Conservation (phyloP, 306 rosid genomes). For the Prunus dulcis region DNA sequence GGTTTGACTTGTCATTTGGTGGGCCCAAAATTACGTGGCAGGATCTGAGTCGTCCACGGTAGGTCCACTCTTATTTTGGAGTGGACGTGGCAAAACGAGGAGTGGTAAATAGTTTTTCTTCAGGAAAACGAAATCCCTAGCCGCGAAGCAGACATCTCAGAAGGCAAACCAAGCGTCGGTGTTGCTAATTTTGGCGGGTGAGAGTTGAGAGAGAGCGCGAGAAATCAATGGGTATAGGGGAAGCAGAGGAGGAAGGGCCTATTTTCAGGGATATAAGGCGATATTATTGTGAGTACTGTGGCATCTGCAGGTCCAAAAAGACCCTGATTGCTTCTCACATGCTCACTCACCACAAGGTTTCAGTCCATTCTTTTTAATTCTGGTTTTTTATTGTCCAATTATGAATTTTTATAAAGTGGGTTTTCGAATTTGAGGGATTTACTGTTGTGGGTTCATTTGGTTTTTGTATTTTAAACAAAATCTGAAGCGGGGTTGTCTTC, state of each 20-base stretch:
- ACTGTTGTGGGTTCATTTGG: not conserved
- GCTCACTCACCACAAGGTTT: conserved; percentile 63
- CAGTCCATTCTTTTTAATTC: not conserved
- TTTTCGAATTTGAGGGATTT: not conserved
- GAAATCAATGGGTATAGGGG: conserved; percentile 33
- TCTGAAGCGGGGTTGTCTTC: not conserved
- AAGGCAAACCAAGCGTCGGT: not conserved
- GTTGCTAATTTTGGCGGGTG: not conserved
- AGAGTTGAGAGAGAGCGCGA: not conserved
- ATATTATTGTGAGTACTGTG: conserved; percentile 55
- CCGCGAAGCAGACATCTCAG: not conserved
- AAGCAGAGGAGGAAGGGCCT: conserved; percentile 31
- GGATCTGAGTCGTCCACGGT: not conserved
- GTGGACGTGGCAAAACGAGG: not conserved
- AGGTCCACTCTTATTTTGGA: not conserved
- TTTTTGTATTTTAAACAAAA: not conserved
- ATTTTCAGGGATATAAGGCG: conserved; percentile 51
- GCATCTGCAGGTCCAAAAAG: conserved; percentile 69
- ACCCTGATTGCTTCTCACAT: conserved; percentile 54
- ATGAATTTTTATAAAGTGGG: conserved; percentile 1
- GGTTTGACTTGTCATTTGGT: not conserved
- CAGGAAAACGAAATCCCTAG: not conserved
- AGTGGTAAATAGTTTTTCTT: not conserved
- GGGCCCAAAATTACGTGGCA: not conserved
- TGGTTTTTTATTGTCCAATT: not conserved